A percentile compares a stretch with the other conserved stretches of the same genome.
Conservation (phyloP, 164 flowering plant genomes). For the Taxillus chinensis region DNA sequence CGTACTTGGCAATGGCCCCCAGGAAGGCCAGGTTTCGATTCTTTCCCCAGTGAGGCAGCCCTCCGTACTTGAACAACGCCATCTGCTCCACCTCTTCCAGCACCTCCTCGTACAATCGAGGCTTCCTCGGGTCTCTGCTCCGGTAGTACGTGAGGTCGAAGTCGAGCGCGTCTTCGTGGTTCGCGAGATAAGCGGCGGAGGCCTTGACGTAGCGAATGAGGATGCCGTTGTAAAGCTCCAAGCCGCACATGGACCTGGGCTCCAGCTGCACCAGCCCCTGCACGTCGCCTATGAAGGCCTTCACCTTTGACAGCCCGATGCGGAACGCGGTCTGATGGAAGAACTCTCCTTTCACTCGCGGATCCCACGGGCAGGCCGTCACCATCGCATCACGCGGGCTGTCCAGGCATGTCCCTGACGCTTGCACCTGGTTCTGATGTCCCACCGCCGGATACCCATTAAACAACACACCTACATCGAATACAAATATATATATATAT, state of each 20-base stretch:
- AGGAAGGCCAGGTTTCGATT: background rate
- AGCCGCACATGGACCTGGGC: background rate
- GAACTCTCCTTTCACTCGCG: background rate
- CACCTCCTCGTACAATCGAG: background rate
- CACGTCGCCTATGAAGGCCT: background rate
- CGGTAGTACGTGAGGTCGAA: background rate
- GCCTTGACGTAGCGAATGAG: background rate
- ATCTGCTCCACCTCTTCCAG: conserved; percentile 1
- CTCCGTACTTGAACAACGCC: background rate
- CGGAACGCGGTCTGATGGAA: background rate
- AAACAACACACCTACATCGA: background rate
- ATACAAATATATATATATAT: too few relatives aligned
- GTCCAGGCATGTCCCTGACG: background rate
- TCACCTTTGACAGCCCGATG: background rate
- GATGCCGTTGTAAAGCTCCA: background rate
- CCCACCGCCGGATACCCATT: background rate
- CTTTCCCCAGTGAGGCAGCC: conserved; percentile 1
- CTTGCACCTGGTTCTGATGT: background rate
- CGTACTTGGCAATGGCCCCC: background rate
- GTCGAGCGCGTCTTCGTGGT: background rate
- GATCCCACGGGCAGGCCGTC: conserved; percentile 2
- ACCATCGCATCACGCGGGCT: background rate
- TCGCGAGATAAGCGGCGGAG: background rate
- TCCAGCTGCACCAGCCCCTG: background rate
- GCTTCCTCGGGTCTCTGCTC: background rate